Percentiles rank a stretch among this genome's conserved stretches.
Evolutionary conservation across 176 grass and related monocot species (phyloP).

Genomic region (Cenchrus purpureus): DNA sequence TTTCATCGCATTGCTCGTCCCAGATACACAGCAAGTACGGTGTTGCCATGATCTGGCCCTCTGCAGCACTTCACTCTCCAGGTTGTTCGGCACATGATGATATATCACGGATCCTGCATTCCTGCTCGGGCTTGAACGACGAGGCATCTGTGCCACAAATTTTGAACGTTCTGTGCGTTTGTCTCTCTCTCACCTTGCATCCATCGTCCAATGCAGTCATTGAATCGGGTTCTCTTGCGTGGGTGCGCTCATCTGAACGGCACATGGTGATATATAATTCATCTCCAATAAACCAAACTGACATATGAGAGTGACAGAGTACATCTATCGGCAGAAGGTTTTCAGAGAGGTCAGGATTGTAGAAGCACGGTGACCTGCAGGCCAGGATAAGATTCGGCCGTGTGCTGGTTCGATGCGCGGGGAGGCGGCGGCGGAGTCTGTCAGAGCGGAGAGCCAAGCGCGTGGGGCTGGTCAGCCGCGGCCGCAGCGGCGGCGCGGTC

Average conservation of each 20-base stretch:
- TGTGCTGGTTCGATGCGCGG: not conserved
- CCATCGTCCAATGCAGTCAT: not conserved
- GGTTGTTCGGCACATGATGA: conserved; percentile 9
- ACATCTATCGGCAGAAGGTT: conserved; percentile 13
- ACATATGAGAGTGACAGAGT: not conserved
- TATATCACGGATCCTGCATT: not conserved
- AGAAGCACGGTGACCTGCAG: conserved; percentile 16
- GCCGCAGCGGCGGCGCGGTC: too few relatives aligned
- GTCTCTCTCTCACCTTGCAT: not conserved
- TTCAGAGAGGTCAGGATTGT: not conserved
- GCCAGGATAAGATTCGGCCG: conserved; percentile 28
- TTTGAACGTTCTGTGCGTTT: not conserved
- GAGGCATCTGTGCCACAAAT: not conserved
- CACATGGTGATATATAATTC: not conserved
- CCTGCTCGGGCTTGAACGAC: not conserved
- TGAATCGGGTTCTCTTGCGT: not conserved
- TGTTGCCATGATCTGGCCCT: conserved; percentile 20
- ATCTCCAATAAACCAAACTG: not conserved
- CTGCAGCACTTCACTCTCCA: conserved; percentile 15
- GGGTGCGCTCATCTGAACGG: not conserved
- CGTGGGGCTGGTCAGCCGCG: too few relatives aligned
- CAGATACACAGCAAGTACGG: conserved; percentile 24
- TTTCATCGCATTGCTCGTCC: not conserved
- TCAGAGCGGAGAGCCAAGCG: too few relatives aligned
- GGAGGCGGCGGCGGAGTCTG: too few relatives aligned